A percentile compares a stretch with the other conserved stretches of the same genome.
Evolutionary conservation across 495 filamentous ascomycete genomes (phyloP).

Genomic region (Penicillium steckii): DNA sequence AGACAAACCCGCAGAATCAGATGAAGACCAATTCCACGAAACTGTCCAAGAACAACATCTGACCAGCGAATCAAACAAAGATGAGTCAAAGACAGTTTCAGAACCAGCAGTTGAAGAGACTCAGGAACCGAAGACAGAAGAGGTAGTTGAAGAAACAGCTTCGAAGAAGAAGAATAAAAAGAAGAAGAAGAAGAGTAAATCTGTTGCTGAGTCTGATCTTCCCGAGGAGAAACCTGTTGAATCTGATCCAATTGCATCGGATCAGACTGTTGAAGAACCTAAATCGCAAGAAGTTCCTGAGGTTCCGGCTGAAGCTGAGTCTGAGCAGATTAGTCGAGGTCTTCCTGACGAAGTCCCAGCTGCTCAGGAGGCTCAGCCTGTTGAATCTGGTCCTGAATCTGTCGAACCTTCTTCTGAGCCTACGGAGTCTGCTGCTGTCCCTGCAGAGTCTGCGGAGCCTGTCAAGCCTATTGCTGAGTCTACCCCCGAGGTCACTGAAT

Average conservation of each 20-base stretch:
- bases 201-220: conserved; percentile 16
- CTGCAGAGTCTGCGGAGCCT: too few species aligned
- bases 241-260: background rate
- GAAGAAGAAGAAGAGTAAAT: conserved; percentile 38
- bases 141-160: conserved; percentile 15
- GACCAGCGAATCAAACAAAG: background rate
- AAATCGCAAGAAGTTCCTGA: background rate
- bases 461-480: background rate
- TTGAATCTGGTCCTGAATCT: conserved; percentile 11
- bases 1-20: conserved; percentile 16
- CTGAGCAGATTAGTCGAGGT: conserved; percentile 10
- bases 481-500: too few species aligned
- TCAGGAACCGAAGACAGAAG: conserved; percentile 13
- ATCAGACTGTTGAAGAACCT: conserved; percentile 7
- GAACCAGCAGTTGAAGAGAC: background rate
- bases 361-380: conserved; percentile 4
- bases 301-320: background rate
- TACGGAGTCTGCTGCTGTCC: background rate
- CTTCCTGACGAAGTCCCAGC: conserved; percentile 1
- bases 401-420: background rate
- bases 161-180: conserved; percentile 36
- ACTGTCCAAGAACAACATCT: conserved; percentile 20
- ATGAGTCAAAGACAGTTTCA: background rate
- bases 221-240: conserved; percentile 7
- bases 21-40: conserved; percentile 25